phyloP scores from a whole-genome alignment of 208 protist genomes.

The Trypanosoma melophagium region DNA sequence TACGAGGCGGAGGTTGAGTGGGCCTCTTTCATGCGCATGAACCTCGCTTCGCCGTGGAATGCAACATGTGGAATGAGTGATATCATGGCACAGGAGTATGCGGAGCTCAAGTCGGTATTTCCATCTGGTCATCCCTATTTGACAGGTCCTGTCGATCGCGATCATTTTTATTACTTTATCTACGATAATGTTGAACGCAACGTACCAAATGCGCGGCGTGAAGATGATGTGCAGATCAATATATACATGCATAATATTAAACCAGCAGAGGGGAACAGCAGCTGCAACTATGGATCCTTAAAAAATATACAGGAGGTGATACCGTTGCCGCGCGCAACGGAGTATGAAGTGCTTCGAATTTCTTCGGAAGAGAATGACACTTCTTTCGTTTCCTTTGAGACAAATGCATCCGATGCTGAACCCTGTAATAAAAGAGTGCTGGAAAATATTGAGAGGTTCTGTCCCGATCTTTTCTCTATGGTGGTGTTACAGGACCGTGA shows the following conservation, averaged over 20 bases:
- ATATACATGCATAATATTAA: slow-evolving; percentile 71
- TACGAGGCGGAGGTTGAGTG: slow-evolving; percentile 59
- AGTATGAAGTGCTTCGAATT: slow-evolving; percentile 72
- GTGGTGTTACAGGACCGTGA: slow-evolving; percentile 69
- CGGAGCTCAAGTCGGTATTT: slow-evolving; percentile 79
- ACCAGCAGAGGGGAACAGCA: slow-evolving; percentile 10
- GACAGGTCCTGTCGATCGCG: slow-evolving; percentile 79
- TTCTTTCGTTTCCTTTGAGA: slow-evolving; percentile 74
- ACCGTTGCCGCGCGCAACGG: slow-evolving; percentile 27
- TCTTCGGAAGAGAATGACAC: slow-evolving; percentile 26
- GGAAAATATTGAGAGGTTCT: slow-evolving; percentile 45
- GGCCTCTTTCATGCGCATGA: slow-evolving; percentile 84
- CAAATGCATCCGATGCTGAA: slow-evolving; percentile 44
- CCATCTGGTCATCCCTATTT: slow-evolving; percentile 75
- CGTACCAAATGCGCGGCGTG: slow-evolving; percentile 1
- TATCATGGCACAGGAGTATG: slow-evolving; percentile 88
- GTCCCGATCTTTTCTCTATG: slow-evolving; percentile 64
- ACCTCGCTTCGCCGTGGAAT: slow-evolving; percentile 73
- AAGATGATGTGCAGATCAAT: slow-evolving; percentile 75
- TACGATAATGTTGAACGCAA: slow-evolving; percentile 65
- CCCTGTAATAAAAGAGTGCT: slow-evolving; percentile 26
- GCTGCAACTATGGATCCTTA: background rate
- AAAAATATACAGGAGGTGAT: slow-evolving; percentile 37
- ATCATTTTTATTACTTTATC: slow-evolving; percentile 88
- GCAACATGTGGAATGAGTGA: slow-evolving; percentile 57